A percentile compares a stretch with the other conserved stretches of the same genome.
Conservation (phyloP, 257 asterid species). For the Coffea canephora region DNA sequence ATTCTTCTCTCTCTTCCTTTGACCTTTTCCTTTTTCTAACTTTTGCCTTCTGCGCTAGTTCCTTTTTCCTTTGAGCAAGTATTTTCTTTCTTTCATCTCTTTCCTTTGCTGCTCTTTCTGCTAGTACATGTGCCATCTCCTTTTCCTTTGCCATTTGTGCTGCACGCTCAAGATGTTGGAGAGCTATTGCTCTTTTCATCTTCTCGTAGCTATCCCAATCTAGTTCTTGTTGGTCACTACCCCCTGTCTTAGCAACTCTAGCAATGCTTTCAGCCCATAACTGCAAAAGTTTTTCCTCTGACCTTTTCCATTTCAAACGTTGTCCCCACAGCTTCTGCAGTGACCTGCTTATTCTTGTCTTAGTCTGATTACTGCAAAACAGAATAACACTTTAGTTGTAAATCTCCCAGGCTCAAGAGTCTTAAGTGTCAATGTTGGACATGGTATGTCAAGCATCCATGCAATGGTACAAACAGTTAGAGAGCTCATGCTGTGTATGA, state of each 20-base stretch:
- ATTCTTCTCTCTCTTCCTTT: constrained; percentile 61
- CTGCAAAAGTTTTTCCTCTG: constrained; percentile 54
- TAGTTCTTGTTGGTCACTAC: constrained; percentile 62
- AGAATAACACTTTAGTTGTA: constrained; percentile 2
- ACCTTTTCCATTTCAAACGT: constrained; percentile 74
- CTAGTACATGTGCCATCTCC: constrained; percentile 40
- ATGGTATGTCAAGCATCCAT: background rate
- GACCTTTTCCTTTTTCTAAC: constrained; percentile 43
- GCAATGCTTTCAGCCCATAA: constrained; percentile 80
- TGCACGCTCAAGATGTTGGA: constrained; percentile 35
- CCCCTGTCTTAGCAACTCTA: constrained; percentile 71
- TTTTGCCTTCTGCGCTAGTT: constrained; percentile 47
- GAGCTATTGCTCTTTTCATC: constrained; percentile 49
- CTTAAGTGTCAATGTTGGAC: background rate
- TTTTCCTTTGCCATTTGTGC: constrained; percentile 56
- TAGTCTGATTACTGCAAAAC: constrained; percentile 63
- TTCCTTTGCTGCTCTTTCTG: constrained; percentile 49
- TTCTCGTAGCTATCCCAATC: constrained; percentile 85
- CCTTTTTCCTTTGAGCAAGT: constrained; percentile 52
- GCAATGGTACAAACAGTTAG: background rate
- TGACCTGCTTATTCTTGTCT: constrained; percentile 54
- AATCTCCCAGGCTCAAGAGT: constrained; percentile 12
- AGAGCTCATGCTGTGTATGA: background rate
- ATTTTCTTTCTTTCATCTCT: constrained; percentile 50
- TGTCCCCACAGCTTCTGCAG: constrained; percentile 58